These are phyloP conservation scores for Dianthus caryophyllus DNA, from an alignment of 148 eudicot genomes.

Conservation along the genomic window DNA sequence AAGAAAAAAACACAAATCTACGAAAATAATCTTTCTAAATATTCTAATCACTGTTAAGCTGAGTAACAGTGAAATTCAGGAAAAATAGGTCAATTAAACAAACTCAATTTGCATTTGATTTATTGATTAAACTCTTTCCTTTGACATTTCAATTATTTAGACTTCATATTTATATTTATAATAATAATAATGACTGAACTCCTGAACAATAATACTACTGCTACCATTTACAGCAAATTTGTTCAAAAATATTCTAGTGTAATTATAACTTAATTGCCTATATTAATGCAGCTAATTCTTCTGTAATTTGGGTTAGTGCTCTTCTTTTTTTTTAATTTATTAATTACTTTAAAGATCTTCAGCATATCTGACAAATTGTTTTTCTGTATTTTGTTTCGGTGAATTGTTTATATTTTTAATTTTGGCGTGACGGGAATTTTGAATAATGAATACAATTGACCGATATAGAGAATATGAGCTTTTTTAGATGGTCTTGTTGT, in stretches of 20 bases:
- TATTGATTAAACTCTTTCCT: too few relatives aligned
- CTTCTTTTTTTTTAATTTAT: background rate
- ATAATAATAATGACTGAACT: too few relatives aligned
- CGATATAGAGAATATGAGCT: background rate
- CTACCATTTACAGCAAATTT: too few relatives aligned
- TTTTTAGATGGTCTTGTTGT: background rate
- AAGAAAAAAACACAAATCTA: too few relatives aligned
- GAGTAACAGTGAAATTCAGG: background rate
- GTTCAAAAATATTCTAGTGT: background rate
- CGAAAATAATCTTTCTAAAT: too few relatives aligned
- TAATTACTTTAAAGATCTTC: slow-evolving; percentile 10
- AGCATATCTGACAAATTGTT: slow-evolving; percentile 3
- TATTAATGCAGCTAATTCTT: slow-evolving; percentile 5
- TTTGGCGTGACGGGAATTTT: too few relatives aligned
- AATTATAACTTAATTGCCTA: slow-evolving; percentile 1
- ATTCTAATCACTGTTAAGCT: background rate
- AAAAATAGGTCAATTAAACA: slow-evolving; percentile 8
- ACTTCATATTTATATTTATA: too few relatives aligned
- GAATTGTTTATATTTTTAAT: too few relatives aligned
- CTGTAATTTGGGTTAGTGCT: slow-evolving; percentile 4
- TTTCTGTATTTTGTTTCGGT: background rate
- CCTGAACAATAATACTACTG: too few relatives aligned
- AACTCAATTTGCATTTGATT: slow-evolving; percentile 13
- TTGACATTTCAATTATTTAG: background rate
- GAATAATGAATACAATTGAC: too few relatives aligned